A percentile compares a stretch with the other conserved stretches of the same genome.
Conservation (phyloP, 495 filamentous ascomycete species). For the Extremus antarcticus region DNA sequence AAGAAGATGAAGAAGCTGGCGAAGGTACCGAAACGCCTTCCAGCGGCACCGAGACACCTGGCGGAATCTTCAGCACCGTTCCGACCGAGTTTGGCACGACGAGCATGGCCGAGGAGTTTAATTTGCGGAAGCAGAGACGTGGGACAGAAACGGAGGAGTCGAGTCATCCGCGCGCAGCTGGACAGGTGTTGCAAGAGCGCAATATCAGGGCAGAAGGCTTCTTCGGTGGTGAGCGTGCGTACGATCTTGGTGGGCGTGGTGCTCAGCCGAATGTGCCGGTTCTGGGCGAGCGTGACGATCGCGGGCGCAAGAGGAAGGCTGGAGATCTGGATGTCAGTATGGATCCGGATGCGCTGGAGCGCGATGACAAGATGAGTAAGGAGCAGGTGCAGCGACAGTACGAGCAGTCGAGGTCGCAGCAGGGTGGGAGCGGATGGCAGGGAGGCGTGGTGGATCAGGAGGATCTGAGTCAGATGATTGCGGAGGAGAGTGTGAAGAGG, state of each 20-base stretch:
- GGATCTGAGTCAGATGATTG: conserved; percentile 94
- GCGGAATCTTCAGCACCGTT: conserved; percentile 66
- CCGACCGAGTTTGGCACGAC: conserved; percentile 68
- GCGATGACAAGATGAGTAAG: conserved; percentile 58
- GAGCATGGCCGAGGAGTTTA: conserved; percentile 75
- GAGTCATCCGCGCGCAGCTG: conserved; percentile 59
- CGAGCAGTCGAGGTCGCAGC: conserved; percentile 63
- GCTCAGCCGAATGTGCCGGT: conserved; percentile 48
- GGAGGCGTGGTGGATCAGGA: conserved; percentile 61
- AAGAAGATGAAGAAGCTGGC: conserved; percentile 35
- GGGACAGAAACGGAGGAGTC: conserved; percentile 75
- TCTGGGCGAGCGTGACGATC: conserved; percentile 71
- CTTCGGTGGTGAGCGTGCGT: conserved; percentile 87
- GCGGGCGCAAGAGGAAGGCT: conserved; percentile 74
- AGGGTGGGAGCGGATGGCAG: conserved; percentile 61
- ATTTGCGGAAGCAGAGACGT: conserved; percentile 74
- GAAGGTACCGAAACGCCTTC: conserved; percentile 57
- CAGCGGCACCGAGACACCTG: conserved; percentile 68
- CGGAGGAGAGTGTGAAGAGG: conserved; percentile 79
- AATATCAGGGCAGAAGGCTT: conserved; percentile 76
- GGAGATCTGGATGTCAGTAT: conserved; percentile 90
- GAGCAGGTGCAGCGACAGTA: conserved; percentile 61
- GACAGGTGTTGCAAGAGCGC: conserved; percentile 84
- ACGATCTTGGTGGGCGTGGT: conserved; percentile 58
- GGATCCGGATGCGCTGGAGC: conserved; percentile 64